Evolutionary conservation across 169 alveolate species (phyloP), one percentile per base, ranked within the genome.

Genomic region (Eimeria acervulina): DNA sequence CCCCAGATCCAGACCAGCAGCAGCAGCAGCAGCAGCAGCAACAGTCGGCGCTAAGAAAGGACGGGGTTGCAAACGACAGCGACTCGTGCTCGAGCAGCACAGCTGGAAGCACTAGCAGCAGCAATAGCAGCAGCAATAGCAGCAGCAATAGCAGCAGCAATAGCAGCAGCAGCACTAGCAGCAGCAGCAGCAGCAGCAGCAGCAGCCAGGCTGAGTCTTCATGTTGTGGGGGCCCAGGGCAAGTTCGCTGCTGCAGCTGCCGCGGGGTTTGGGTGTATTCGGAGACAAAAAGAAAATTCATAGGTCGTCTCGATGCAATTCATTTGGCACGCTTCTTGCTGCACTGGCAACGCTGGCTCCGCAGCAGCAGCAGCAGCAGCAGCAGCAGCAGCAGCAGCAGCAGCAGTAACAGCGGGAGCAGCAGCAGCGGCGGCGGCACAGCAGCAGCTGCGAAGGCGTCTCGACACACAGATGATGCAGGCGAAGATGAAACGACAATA

Each of bases 231-330:
- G n/a, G 80, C 38, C 80, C 80, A 13, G 80, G 36, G 36, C 80
- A 68, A 36, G 80, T 13, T 19, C 80, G 80, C 80, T 68, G 80
- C 80, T 68, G 80, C 80, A 68, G 80, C 80, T 68, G 80, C 80
- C 28, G 80, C 15, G 80, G 80, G 80, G 80, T 68, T 68, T 68
- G 80, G 80, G 38, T 68, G 19, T 68, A 68, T 28, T 68, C 80
- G 15, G 80, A 68, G n/a, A 28, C 80, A 28, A 68, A 68, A 28
- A 68, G 80, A 26, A 28, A 36, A 28, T 68, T 68, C 80, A 28
- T 68, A 26, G n/a, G 38, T 26, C 15, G 80, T 17, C 38, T 68
- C 19, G 80, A 68, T 36, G 19, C 80, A 13, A 28, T 26, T 13
- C 80, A 68, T 36, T 68, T 68, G 40, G 80, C 38, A 19, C 28